Base-by-base conservation (phyloP, 1,284 basidiomycete genomes). In the Neotropicomus parvogracilis region DNA sequence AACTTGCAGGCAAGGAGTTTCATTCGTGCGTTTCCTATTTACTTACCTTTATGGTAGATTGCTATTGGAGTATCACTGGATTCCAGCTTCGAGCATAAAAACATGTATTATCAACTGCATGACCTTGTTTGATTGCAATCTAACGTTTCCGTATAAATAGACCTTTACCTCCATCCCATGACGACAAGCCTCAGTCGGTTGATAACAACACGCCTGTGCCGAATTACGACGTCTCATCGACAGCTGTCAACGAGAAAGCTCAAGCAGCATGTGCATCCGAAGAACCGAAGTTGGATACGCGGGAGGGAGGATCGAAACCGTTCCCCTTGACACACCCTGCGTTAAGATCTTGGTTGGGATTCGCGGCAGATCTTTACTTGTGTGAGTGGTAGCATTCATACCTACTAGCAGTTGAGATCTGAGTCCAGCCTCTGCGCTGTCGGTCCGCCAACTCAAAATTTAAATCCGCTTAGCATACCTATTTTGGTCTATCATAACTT, bases 401-500 rank as follows among this genome's bases (percentile, higher is more conserved):
- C 42, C 32, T 35, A 19, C 39, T 50, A 29, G 9, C 9, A 74
- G 79, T 49, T 56, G 40, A 19, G 38, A 16, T 36, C 50, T 78
- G 20, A 81, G 78, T 59, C 63, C 74, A 12, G 67, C 74, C 75
- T 55, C 46, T 44, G 20, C 8, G 21, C 12, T 37, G 21, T 41
- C 44, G 11, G 44, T n/a, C 40, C 32, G 33, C 13, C 17, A 27
- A 19, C 29, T 43, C 27, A 19, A 17, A 44, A 48, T 29, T 36
- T 29, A 34, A 37, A 44, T n/a, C 8, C 28, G n/a, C 50, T 49
- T 59, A 92, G 91, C 88, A 1, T 90, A 88, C 56, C 75, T 88
- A 14, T 93, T 88, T 64, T 95, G 92, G 91, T 90, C 93, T 0
- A 75, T 90, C 34, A 81, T 91, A 60, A 95, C 93, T 1, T 81